These are phyloP conservation scores for Chaetomiaceae sp. DNA, from an alignment of 2,329 filamentous ascomycete genomes.

Conservation along the genomic window DNA sequence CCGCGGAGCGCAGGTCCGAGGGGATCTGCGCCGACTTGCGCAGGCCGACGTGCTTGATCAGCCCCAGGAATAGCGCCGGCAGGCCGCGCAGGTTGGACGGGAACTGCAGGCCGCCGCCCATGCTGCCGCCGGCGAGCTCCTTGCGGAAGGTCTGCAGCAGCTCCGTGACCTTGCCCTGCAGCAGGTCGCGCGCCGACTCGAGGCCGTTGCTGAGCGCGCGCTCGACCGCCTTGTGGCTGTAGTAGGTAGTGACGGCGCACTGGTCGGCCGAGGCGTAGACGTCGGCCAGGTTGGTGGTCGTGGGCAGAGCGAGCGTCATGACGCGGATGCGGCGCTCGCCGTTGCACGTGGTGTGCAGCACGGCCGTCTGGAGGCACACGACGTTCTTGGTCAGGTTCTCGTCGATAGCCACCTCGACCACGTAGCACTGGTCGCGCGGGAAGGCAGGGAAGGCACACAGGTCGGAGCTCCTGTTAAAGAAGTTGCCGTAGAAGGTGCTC, in stretches of 20 bases:
- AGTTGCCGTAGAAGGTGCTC: slow-evolving; percentile 98
- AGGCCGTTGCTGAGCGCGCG: slow-evolving; percentile 77
- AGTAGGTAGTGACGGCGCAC: slow-evolving; percentile 86
- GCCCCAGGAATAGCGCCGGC: slow-evolving; percentile 81
- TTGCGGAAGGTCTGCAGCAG: slow-evolving; percentile 94
- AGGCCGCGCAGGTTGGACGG: slow-evolving; percentile 85
- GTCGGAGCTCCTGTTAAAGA: slow-evolving; percentile 97
- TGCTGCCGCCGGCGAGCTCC: slow-evolving; percentile 90
- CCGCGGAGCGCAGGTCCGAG: slow-evolving; percentile 86
- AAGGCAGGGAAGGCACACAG: slow-evolving; percentile 97
- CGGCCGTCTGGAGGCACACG: slow-evolving; percentile 87
- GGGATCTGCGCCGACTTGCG: slow-evolving; percentile 91
- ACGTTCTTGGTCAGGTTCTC: slow-evolving; percentile 88
- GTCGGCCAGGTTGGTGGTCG: slow-evolving; percentile 83
- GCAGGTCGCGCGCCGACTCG: slow-evolving; percentile 82
- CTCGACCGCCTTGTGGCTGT: slow-evolving; percentile 96
- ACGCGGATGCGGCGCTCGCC: slow-evolving; percentile 93
- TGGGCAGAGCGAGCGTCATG: slow-evolving; percentile 86
- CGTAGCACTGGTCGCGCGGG: slow-evolving; percentile 93
- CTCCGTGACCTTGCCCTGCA: slow-evolving; percentile 88
- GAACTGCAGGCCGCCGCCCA: slow-evolving; percentile 91
- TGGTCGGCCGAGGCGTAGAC: slow-evolving; percentile 94
- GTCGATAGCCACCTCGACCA: slow-evolving; percentile 96
- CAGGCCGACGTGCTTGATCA: slow-evolving; percentile 94
- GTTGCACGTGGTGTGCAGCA: slow-evolving; percentile 96